Percentiles rank a stretch among this genome's conserved stretches.
Conservation (phyloP, 176 grass and related monocot species). For the Eleusine coracana region DNA sequence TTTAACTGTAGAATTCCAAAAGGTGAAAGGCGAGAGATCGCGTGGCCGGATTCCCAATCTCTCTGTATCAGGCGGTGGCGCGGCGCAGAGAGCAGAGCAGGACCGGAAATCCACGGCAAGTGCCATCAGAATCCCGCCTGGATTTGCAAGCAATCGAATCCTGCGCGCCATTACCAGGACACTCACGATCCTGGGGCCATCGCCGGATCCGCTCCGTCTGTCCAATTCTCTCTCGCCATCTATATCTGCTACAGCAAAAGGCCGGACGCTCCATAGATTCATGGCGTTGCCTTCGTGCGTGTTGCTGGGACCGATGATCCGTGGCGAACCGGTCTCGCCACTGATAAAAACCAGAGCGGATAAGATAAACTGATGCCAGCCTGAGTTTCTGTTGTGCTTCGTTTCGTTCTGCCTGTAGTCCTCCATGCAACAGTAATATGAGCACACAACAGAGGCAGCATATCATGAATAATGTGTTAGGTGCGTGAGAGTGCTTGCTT, state of each 20-base stretch:
- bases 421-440: background rate
- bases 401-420: background rate
- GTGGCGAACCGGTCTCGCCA: background rate
- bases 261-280: background rate
- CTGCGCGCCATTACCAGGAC: conserved; percentile 59
- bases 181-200: conserved; percentile 46
- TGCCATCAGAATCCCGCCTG: conserved; percentile 53
- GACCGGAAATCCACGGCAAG: conserved; percentile 54
- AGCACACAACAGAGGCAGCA: background rate
- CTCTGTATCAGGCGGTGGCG: conserved; percentile 6
- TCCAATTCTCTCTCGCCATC: conserved; percentile 30
- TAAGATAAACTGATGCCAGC: background rate
- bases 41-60: conserved; percentile 43
- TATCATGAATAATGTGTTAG: background rate
- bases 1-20: conserved; percentile 32
- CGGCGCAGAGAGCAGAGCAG: conserved; percentile 11
- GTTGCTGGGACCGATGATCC: background rate
- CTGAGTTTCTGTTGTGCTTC: background rate
- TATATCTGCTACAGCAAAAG: conserved; percentile 44
- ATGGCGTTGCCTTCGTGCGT: too few species aligned
- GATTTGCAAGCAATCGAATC: conserved; percentile 58
- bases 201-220: conserved; percentile 37
- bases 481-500: background rate
- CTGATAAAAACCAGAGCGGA: background rate
- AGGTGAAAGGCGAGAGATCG: conserved; percentile 30